Evolutionary conservation across 768 basidiomycete species (phyloP).

Genomic region (Suillus ampliporus): DNA sequence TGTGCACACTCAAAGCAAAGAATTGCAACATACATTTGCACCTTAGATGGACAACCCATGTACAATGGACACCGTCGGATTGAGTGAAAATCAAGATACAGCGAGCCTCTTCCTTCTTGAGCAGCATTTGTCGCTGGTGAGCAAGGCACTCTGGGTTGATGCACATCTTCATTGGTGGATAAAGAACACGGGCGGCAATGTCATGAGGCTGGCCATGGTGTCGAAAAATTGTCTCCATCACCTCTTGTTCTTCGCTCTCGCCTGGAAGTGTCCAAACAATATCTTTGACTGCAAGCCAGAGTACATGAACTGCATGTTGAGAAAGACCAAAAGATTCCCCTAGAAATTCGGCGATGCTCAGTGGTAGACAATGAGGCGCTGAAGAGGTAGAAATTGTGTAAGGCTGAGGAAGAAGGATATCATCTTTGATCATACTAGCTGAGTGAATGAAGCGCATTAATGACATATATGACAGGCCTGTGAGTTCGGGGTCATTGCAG

Average conservation of each 20-base stretch:
- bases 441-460: neutral
- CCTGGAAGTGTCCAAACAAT: constrained; percentile 1
- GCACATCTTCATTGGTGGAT: constrained; percentile 1
- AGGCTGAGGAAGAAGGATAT: neutral
- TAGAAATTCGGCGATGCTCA: neutral
- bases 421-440: neutral
- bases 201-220: neutral
- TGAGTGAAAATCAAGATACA: neutral
- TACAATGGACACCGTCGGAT: neutral
- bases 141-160: neutral
- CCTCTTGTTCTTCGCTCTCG: neutral
- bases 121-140: too few relatives aligned
- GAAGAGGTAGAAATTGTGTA: neutral
- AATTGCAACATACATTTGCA: neutral
- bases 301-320: neutral
- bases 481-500: neutral
- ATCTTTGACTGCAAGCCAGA: neutral
- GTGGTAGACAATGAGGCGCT: neutral
- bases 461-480: neutral
- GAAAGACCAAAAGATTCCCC: neutral
- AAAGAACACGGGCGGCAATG: neutral
- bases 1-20: neutral
- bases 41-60: neutral
- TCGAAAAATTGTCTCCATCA: neutral
- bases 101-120: neutral